Percentiles rank a stretch among this genome's conserved stretches.
phyloP scores from a whole-genome alignment of 345 rosid species.

The Adansonia digitata region DNA sequence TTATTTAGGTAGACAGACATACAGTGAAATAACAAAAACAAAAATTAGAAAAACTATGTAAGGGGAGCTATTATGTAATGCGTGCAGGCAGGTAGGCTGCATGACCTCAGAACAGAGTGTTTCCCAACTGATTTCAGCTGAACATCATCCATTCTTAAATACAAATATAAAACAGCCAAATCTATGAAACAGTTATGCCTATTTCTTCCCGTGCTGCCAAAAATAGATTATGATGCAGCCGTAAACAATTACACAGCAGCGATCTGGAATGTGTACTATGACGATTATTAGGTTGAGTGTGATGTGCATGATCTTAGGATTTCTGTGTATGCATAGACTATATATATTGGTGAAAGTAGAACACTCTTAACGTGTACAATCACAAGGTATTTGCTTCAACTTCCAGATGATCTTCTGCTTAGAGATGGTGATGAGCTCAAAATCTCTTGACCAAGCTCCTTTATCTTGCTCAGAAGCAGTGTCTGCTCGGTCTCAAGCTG shows the following conservation, averaged over 20 bases:
- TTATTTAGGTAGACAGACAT: too few species aligned
- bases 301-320: not conserved
- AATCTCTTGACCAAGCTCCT: conserved; percentile 87
- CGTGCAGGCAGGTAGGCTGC: not conserved
- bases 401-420: conserved; percentile 40
- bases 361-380: conserved; percentile 13
- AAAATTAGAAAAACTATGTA: too few species aligned
- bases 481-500: conserved; percentile 88
- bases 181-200: not conserved
- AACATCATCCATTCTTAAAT: not conserved
- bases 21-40: too few species aligned
- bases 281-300: not conserved
- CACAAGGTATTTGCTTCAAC: conserved; percentile 20
- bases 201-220: not conserved
- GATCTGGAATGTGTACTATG: not conserved
- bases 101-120: not conserved
- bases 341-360: not conserved
- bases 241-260: not conserved
- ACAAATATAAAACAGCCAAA: not conserved
- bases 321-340: not conserved
- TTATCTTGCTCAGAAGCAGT: conserved; percentile 73
- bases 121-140: not conserved
- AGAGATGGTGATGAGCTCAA: conserved; percentile 45
- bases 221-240: not conserved
- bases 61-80: not conserved